Evolutionary conservation across 208 protist genomes (phyloP), one percentile per base, ranked within the genome.

Genomic region (Wallacemonas sp.): DNA sequence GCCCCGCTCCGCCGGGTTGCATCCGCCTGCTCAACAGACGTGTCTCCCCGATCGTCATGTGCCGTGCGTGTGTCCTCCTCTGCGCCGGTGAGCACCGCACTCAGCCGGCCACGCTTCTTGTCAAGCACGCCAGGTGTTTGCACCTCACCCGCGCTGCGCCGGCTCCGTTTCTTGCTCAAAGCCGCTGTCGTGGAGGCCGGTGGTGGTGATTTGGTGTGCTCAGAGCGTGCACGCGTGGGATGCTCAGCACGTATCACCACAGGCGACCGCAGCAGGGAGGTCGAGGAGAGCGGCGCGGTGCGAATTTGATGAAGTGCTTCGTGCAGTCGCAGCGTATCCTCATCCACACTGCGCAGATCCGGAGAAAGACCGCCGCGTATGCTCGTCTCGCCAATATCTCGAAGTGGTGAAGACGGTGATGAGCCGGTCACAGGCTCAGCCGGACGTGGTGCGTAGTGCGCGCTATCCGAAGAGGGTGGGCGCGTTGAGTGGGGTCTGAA

Each of bases 321-420:
- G 17, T 58, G 51, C 26, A 58, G 51, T 5, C 30, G 2, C 11
- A 41, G 6, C 51, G 24, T 58, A 2, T 58, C 51, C 24, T 41
- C 51, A 39, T 58, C 51, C 30, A 41, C 51, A 27, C 51, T 58
- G 51, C 51, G 51, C 28, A 58, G 26, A 22, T 58, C 51, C 15
- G 51, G 51, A 9, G 51, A 58, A 31, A 41, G 30, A 22, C 51
- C 51, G 9, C 30, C 51, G 51, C 30, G 51, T 8, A 58, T 58
- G 31, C 51, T 58, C 8, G 51, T 58, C 19, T 58, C 51, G 6
- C 15, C 31, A 22, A 34, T 27, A n/a, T 41, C 30, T 9, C 19
- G 17, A 34, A 34, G 24, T 5, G 51, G 51, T 41, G 51, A 58
- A 19, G 44, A 26, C 17, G 6, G 17, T 19, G 44, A 49, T 9